Base-by-base conservation (phyloP, 805 yeast genomes). In the Kodamaea nitidulidarum region DNA sequence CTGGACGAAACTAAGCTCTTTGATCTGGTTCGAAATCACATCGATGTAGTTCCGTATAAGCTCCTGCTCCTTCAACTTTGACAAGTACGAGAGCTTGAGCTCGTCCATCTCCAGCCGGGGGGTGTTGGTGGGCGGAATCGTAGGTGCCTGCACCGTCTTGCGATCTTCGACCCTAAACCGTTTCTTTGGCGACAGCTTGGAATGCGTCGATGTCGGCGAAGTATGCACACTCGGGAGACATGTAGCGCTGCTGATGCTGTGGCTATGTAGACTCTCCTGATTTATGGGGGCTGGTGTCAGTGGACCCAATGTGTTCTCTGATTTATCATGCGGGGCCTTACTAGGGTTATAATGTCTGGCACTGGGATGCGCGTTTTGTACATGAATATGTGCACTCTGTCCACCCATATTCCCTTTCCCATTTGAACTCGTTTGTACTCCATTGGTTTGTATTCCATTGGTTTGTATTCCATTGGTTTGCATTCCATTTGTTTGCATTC, bases 41-140 rank as follows among this genome's bases (percentile, higher is more conserved):
- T 67, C 73, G 32, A 67, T 67, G 41, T 68, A 68, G 45, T 66
- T 67, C 17, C 61, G 51, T 11, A 68, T 64, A 21, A 68, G 51
- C 42, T 66, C 70, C 46, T 68, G 73, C 40, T 68, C 73, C 41
- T 67, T 67, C 14, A 68, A 47, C 45, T 63, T 62, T 8, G 67
- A 48, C 15, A 67, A 50, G 42, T 65, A 67, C 10, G 56, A 48
- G 31, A 51, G 45, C 42, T 66, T 65, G 14, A 65, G 51, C 24
- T 53, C 55, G 24, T 29, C 21, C 21, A 29, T 28, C 11, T 38
- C 41, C 14, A 31, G 20, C 22, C 7, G 21, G 9, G 22, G 27
- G 14, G 32, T 8, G 21, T 30, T 15, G 8, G 21, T 30, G 20
- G 32, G 32, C 3, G 32, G 32, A n/a, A 30, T 30, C 11, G 32